Base-by-base conservation (phyloP, 306 rosid genomes). In the Malus fusca region DNA sequence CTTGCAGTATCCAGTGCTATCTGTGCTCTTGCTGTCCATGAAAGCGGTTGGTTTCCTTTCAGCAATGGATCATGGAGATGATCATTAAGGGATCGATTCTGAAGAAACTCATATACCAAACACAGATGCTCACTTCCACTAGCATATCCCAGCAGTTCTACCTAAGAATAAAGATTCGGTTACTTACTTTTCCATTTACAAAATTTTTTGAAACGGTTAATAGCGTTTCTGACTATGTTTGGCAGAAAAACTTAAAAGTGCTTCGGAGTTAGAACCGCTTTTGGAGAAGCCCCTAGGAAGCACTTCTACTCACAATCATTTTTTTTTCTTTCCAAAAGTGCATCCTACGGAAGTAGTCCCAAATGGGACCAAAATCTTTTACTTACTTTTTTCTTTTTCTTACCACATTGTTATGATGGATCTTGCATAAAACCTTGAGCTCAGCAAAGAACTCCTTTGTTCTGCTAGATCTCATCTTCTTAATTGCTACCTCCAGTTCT, bases 11-110 rank as follows among this genome's bases (percentile, higher is more conserved):
- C 95, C 35, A 90, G 63, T 44, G 92, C 95, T 77, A 90, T 86
- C 74, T 88, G 90, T 67, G 72, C 66, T 85, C 92, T 88, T 43
- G 90, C 80, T 73, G 81, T 81, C 96, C 96, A 90, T 17, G 92
- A 81, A 46, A 88, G 92, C 64, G 85, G 85, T 76, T 84, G 88
- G 64, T 84, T 74, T 79, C 94, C 96, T 86, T 78, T 90, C 68
- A 81, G 83, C 61, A 86, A 64, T 11, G 92, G 92, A 74, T 90
- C 88, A 55, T 88, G 96, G 66, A 88, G 90, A 75, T 86, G 90
- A 11, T 83, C 87, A 79, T 78, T 79, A 21, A 90, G 90, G 64
- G 92, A 88, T 64, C 92, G 90, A 77, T 83, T 90, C 3, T 85
- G 75, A 71, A 88, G 82, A 79, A 75, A 90, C 75, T 90, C 96